Evolutionary conservation across 1,139 yeast genomes (phyloP).

Genomic region (Nadsonia commutata): DNA sequence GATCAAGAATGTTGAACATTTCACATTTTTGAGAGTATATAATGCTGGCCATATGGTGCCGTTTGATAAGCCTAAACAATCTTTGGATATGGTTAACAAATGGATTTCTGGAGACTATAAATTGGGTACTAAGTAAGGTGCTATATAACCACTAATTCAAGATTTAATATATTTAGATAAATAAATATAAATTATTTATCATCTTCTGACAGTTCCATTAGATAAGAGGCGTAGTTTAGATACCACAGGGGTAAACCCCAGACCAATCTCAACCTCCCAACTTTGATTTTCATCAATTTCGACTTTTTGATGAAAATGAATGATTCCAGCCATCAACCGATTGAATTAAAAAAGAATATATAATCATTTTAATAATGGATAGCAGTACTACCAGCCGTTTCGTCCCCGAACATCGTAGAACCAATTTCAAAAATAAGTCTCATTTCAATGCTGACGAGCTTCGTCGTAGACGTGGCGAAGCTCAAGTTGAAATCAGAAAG

Average conservation of each 20-base stretch:
- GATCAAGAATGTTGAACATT: slow-evolving; percentile 39
- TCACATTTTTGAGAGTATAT: slow-evolving; percentile 48
- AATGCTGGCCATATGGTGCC: slow-evolving; percentile 70
- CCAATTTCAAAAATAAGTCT: slow-evolving; percentile 88
- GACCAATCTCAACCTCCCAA: not conserved
- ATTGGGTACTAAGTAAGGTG: not conserved
- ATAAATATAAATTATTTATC: not conserved
- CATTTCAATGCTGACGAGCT: slow-evolving; percentile 91
- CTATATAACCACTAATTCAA: not conserved
- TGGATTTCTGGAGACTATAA: slow-evolving; percentile 34
- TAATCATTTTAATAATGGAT: not conserved
- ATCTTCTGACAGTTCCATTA: too few relatives aligned
- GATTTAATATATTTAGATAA: not conserved
- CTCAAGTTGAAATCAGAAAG: slow-evolving; percentile 91
- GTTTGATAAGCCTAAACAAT: slow-evolving; percentile 54
- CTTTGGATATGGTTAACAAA: slow-evolving; percentile 59
- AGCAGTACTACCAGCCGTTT: slow-evolving; percentile 31
- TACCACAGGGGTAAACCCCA: too few relatives aligned
- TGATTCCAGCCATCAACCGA: too few relatives aligned
- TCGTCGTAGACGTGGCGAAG: slow-evolving; percentile 95
- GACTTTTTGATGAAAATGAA: too few relatives aligned
- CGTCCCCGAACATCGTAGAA: slow-evolving; percentile 95
- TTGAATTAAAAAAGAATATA: too few relatives aligned
- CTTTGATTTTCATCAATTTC: not conserved
- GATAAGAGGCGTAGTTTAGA: too few relatives aligned